These are phyloP conservation scores for Rubia tinctorum DNA, from an alignment of 305 asterid species.

Conservation along the genomic window DNA sequence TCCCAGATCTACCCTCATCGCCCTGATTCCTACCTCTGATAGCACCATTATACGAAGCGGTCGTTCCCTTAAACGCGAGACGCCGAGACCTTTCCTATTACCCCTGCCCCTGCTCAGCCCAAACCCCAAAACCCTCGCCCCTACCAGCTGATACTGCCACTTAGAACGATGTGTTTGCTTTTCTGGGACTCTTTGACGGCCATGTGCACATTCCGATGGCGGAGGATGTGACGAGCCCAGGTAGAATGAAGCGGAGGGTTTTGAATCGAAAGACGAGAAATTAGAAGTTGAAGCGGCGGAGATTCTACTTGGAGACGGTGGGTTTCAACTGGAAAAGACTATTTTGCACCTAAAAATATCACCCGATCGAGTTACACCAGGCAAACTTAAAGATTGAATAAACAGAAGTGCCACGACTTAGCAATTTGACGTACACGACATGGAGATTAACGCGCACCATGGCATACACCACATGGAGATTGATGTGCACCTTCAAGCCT, in stretches of 20 bases:
- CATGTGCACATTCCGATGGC: slow-evolving; percentile 29
- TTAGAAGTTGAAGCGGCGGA: too few species aligned
- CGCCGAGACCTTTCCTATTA: slow-evolving; percentile 2
- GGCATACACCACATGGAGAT: too few species aligned
- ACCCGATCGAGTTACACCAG: too few species aligned
- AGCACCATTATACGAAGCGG: slow-evolving; percentile 51
- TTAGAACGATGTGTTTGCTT: slow-evolving; percentile 22
- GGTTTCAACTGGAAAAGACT: too few species aligned
- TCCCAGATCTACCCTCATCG: slow-evolving; percentile 28
- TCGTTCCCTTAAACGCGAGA: slow-evolving; percentile 41
- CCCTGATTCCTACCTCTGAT: slow-evolving; percentile 15
- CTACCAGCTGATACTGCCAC: neutral
- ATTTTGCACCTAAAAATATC: too few species aligned
- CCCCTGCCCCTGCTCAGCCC: neutral
- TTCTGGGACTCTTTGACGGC: slow-evolving; percentile 40
- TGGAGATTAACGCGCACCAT: too few species aligned
- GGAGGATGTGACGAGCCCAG: slow-evolving; percentile 6
- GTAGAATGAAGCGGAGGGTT: slow-evolving; percentile 5
- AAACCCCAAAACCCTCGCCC: neutral
- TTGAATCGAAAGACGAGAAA: too few species aligned
- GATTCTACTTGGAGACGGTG: too few species aligned
- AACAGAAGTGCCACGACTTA: too few species aligned
- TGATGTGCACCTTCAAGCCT: too few species aligned
- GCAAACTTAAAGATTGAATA: too few species aligned
- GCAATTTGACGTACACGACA: too few species aligned